phyloP scores from a whole-genome alignment of 768 basidiomycete genomes.

The Trametes cinnabarina region DNA sequence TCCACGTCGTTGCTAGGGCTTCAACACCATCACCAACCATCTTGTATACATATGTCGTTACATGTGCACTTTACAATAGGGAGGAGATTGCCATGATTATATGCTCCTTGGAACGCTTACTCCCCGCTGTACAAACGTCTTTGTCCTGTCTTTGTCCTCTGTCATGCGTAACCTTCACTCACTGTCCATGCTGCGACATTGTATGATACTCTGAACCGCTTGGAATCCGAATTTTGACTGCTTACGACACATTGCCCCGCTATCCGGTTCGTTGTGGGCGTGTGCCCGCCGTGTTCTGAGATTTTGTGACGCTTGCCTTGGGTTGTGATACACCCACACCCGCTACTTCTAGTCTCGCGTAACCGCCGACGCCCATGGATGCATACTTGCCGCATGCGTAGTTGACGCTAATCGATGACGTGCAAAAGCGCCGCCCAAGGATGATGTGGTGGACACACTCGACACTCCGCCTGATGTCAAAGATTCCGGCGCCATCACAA shows the following conservation, averaged over 20 bases:
- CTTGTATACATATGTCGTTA: slow-evolving; percentile 21
- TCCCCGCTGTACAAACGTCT: slow-evolving; percentile 1
- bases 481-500: background rate
- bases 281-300: background rate
- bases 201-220: slow-evolving; percentile 7
- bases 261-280: background rate
- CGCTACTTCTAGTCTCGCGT: background rate
- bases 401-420: slow-evolving; percentile 1
- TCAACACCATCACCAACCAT: slow-evolving; percentile 4
- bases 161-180: slow-evolving; percentile 3
- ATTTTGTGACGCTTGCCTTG: background rate
- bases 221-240: background rate
- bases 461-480: slow-evolving; percentile 1
- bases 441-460: background rate
- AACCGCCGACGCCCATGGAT: background rate
- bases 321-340: background rate
- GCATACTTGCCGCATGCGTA: background rate
- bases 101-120: background rate
- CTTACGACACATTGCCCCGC: background rate
- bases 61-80: slow-evolving; percentile 2
- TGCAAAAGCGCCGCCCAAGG: background rate
- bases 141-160: background rate
- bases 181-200: slow-evolving; percentile 1
- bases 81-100: background rate
- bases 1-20: slow-evolving; percentile 10